Evolutionary conservation across 768 basidiomycete genomes (phyloP), one percentile per base, ranked within the genome.

Genomic region (Russula brevipes): DNA sequence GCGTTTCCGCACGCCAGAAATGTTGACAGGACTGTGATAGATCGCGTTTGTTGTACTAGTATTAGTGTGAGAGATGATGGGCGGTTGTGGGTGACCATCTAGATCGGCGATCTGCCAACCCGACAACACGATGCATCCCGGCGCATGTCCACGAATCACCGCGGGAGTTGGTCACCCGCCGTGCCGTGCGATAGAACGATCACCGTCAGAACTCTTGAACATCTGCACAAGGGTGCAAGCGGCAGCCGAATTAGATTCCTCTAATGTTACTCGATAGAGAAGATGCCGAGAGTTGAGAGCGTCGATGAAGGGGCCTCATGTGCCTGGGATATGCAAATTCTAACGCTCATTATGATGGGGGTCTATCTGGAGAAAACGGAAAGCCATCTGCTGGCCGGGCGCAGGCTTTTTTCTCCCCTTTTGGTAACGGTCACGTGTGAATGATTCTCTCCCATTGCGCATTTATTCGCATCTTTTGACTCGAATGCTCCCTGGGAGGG

Each of bases 71-170:
- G 41, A 59, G 44, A 46, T 60, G 52, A 46, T 24, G 24, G 24
- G 24, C 1, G 24, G 24, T 24, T 24, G 24, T 24, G 24, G 24
- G 24, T 24, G 24, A 49, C 47, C 24, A 49, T 31, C 9, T 19
- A 12, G 36, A 63, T 58, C 57, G 62, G 16, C 51, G 56, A 63
- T 63, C 51, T 59, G 17, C 52, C 44, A 14, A 31, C 55, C 36
- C 39, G 16, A 35, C 61, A 45, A 62, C 42, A 35, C 24, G 17
- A 44, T 45, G 35, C 14, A 55, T 46, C 17, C 42, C 8, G 12
- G 35, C 6, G 35, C 24, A 49, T 17, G 51, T 12, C 9, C 33
- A 42, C 30, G 14, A 30, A 36, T 38, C 36, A 35, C 38, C 39
- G 30, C 36, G 39, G 33, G n/a, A 3, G 5, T 17, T 51, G 14